Conservation (phyloP, 169 alveolate species). For the Besnoitia besnoiti region DNA sequence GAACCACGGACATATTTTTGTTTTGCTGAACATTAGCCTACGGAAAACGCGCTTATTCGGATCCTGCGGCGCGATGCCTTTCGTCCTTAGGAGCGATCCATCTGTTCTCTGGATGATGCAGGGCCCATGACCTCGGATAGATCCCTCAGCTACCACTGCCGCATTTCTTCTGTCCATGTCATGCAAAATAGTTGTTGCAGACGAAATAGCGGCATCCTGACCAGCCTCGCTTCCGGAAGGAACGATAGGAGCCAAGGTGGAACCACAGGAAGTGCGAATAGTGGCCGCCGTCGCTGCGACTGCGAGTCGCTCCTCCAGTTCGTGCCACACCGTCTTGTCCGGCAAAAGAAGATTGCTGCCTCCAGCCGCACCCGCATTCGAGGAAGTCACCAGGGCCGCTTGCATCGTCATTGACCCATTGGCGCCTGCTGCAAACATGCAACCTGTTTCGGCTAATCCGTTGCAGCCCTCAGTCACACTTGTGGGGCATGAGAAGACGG, state of each 20-base stretch:
- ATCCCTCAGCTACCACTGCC: not conserved
- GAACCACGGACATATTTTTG: slow-evolving; percentile 22
- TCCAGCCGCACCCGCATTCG: not conserved
- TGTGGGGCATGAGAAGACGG: not conserved
- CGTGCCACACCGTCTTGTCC: not conserved
- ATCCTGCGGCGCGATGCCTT: slow-evolving; percentile 22
- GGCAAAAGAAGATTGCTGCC: not conserved
- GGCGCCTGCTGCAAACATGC: not conserved
- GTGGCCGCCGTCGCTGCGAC: too few relatives aligned
- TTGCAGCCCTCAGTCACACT: not conserved
- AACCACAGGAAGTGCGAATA: too few relatives aligned
- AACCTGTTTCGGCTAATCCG: not conserved
- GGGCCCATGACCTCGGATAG: not conserved
- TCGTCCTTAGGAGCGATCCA: slow-evolving; percentile 9
- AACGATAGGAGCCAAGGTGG: too few relatives aligned
- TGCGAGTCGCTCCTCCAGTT: not conserved
- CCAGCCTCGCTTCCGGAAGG: too few relatives aligned
- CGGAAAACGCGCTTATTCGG: not conserved
- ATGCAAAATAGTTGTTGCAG: not conserved
- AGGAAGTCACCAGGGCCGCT: not conserved
- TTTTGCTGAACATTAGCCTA: not conserved
- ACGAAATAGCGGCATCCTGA: too few relatives aligned
- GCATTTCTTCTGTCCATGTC: not conserved
- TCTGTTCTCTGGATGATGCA: not conserved
- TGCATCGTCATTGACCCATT: not conserved